Evolutionary conservation across 2,329 filamentous ascomycete genomes (phyloP).

Genomic region (Trichoderma guizhouense): DNA sequence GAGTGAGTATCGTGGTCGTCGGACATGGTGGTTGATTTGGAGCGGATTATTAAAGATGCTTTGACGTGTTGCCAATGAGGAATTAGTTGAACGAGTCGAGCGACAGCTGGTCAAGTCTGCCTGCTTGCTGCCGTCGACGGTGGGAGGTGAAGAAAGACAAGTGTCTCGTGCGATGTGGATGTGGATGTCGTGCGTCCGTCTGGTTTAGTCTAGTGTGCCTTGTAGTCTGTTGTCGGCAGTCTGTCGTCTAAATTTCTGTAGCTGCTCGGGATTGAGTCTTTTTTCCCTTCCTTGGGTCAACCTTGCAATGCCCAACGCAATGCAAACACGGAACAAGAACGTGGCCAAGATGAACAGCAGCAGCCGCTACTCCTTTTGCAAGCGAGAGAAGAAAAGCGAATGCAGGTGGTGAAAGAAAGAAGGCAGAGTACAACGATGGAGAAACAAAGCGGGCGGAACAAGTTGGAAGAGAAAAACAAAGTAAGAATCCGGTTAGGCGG

Average conservation of each 20-base stretch:
- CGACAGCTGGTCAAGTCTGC: neutral
- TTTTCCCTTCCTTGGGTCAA: neutral
- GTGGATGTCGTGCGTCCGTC: neutral
- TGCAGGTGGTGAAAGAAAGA: neutral
- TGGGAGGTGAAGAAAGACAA: neutral
- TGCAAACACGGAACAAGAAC: neutral
- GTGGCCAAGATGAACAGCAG: neutral
- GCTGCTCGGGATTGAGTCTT: neutral
- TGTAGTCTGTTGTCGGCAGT: neutral
- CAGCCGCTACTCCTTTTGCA: neutral
- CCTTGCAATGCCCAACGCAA: neutral
- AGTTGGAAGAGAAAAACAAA: neutral
- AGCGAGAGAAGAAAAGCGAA: neutral
- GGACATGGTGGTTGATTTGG: constrained; percentile 20
- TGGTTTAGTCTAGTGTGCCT: neutral
- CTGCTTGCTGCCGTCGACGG: neutral
- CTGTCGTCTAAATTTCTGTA: neutral
- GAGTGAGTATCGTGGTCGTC: constrained; percentile 26
- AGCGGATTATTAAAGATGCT: neutral
- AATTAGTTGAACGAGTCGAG: neutral
- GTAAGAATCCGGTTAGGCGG: neutral
- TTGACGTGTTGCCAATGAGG: neutral
- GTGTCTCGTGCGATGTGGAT: neutral
- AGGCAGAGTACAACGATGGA: neutral
- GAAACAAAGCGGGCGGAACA: neutral